Evolutionary conservation across 345 rosid species (phyloP).

Genomic region (Abelmoschus esculentus): DNA sequence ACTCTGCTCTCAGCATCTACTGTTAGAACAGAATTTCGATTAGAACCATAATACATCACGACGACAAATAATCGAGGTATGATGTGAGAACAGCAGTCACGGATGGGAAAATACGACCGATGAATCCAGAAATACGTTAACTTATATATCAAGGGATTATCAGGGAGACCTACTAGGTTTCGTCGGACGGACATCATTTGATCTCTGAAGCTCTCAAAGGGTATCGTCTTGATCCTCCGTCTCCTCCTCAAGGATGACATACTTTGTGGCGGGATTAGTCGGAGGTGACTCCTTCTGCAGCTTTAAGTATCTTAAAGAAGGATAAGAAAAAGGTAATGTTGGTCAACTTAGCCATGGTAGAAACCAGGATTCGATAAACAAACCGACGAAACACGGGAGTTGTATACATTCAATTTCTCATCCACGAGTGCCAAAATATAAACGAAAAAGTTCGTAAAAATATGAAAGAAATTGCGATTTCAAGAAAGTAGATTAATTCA

Average conservation of each 20-base stretch:
- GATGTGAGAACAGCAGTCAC: neutral
- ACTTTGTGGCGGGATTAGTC: constrained; percentile 43
- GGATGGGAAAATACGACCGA: neutral
- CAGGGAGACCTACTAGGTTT: constrained; percentile 16
- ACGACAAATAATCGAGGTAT: neutral
- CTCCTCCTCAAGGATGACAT: constrained; percentile 93
- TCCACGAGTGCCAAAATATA: neutral
- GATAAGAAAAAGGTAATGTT: neutral
- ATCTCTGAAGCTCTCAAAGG: constrained; percentile 22
- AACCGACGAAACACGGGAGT: neutral
- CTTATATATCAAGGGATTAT: neutral
- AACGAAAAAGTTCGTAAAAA: neutral
- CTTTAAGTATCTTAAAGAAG: constrained; percentile 56
- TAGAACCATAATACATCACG: neutral
- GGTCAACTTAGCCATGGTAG: neutral
- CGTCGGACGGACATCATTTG: neutral
- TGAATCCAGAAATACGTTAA: neutral
- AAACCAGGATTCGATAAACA: neutral
- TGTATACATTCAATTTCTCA: neutral
- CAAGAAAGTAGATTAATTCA: neutral
- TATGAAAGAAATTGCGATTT: neutral
- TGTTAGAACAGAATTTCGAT: neutral
- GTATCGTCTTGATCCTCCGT: constrained; percentile 60
- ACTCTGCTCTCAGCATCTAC: neutral
- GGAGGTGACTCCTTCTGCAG: constrained; percentile 36